phyloP scores from a whole-genome alignment of 2,329 filamentous ascomycete genomes.

The Monosporascus cannonballus region DNA sequence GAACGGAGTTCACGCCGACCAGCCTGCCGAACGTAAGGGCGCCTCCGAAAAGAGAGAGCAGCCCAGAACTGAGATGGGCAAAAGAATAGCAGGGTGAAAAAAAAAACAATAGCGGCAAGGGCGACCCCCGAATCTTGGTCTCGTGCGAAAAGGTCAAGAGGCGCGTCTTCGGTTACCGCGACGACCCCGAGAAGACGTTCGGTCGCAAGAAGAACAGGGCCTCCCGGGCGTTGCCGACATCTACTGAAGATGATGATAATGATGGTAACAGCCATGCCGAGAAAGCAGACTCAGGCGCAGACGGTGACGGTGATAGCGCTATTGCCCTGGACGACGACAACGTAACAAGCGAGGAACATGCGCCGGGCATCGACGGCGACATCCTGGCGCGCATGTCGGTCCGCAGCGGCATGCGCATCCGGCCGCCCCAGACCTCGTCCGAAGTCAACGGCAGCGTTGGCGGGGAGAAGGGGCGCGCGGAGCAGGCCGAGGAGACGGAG shows the following conservation, averaged over 20 bases:
- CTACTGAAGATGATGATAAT: slow-evolving; percentile 33
- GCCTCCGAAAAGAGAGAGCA: too few species aligned
- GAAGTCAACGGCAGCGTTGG: slow-evolving; percentile 51
- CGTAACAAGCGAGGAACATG: neutral
- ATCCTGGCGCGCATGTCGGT: slow-evolving; percentile 27
- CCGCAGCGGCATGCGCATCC: slow-evolving; percentile 30
- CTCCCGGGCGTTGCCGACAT: slow-evolving; percentile 30
- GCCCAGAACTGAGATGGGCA: too few species aligned
- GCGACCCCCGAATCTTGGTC: slow-evolving; percentile 44
- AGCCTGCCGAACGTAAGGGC: neutral
- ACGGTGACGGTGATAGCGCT: slow-evolving; percentile 2
- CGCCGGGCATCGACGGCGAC: slow-evolving; percentile 7
- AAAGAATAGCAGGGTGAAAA: slow-evolving; percentile 9
- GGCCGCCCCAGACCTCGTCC: slow-evolving; percentile 32
- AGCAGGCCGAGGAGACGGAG: slow-evolving; percentile 44
- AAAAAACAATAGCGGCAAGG: slow-evolving; percentile 35
- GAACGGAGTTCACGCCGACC: neutral
- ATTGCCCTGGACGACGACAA: neutral
- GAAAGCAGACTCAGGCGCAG: slow-evolving; percentile 1
- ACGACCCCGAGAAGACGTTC: slow-evolving; percentile 38
- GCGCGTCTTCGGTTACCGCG: slow-evolving; percentile 39
- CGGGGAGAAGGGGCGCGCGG: slow-evolving; percentile 48
- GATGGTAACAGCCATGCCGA: slow-evolving; percentile 32
- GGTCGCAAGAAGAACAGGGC: slow-evolving; percentile 40
- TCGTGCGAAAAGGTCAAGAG: slow-evolving; percentile 43